Base-by-base conservation (phyloP, 148 eudicot genomes). In the Rhododendron simsii region DNA sequence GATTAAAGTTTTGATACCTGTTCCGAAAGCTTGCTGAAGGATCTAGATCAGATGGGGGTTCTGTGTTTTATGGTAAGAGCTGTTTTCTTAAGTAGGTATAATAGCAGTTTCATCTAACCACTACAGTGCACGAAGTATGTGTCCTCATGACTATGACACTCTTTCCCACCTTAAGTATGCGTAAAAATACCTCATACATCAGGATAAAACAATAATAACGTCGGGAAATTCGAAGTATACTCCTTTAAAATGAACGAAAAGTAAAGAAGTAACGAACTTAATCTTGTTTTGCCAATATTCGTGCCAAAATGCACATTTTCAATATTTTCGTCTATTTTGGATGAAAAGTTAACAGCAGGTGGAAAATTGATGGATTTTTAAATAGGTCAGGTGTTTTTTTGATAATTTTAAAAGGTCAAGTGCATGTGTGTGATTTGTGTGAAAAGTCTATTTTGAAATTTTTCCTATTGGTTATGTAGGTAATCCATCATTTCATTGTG, bases 51-150 rank as follows among this genome's bases (percentile, higher is more conserved):
- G 45, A 41, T 41, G 45, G 45, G 87, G 85, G 63, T 79, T 65
- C 76, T 30, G 51, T 87, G 80, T 81, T 33, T 67, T 88, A 86
- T 86, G 93, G 92, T 88, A 85, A 86, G 76, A 39, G 76, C 87
- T 89, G 37, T 89, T 92, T 87, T 91, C 92, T 80, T 75, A 84
- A 92, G 93, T 91, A 28, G 96, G 91, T 94, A 73, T 30, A 77
- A 75, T 90, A 91, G 88, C 87, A 89, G 82, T 91, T 83, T 91
- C 89, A 85, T 75, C 88, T 71, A 94, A 87, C 92, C 59, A 88
- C 87, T 89, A 37, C 51, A 67, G 53, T 30, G 67, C 80, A 51
- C 80, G 35, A 65, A 47, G 45, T n/a, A 63, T 63, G 10, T 81
- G 83, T 57, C 35, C 47, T 71, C 47, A 81, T 59, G 84, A 37